phyloP scores from a whole-genome alignment of 192 early-diverging fungal species.

The Borealophlyctis nickersoniae region DNA sequence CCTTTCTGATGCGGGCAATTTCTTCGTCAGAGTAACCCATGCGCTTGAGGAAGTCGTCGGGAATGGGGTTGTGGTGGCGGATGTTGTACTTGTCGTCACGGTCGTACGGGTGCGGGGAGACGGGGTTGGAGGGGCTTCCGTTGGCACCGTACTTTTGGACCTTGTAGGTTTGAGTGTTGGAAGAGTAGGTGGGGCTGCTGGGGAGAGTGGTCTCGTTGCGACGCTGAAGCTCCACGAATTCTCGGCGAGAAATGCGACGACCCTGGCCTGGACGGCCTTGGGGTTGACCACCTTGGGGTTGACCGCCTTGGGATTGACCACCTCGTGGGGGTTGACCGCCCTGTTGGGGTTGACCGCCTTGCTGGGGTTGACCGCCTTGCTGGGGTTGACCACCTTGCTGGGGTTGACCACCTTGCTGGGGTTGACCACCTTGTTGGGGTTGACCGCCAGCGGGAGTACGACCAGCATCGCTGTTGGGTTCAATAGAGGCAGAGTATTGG shows the following conservation, averaged over 20 bases:
- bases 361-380: too few species aligned
- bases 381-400: too few species aligned
- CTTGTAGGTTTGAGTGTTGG: background rate
- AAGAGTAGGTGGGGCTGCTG: background rate
- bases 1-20: conserved; percentile 10
- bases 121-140: conserved; percentile 10
- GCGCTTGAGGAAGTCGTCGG: conserved; percentile 9
- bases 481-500: conserved; percentile 21
- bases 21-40: conserved; percentile 16
- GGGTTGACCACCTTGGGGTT: background rate
- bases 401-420: too few species aligned
- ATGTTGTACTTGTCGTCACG: conserved; percentile 26
- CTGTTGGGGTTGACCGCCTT: too few species aligned
- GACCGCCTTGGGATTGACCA: background rate
- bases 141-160: background rate
- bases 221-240: too few species aligned
- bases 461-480: too few species aligned
- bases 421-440: too few species aligned
- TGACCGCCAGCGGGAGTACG: too few species aligned
- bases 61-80: conserved; percentile 7
- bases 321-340: too few species aligned
- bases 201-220: background rate
- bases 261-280: too few species aligned
- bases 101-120: conserved; percentile 21
- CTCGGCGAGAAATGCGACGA: too few species aligned